Percentiles rank a stretch among this genome's conserved stretches.
phyloP scores from a whole-genome alignment of 768 basidiomycete species.

The Coprinopsis cinerea region DNA sequence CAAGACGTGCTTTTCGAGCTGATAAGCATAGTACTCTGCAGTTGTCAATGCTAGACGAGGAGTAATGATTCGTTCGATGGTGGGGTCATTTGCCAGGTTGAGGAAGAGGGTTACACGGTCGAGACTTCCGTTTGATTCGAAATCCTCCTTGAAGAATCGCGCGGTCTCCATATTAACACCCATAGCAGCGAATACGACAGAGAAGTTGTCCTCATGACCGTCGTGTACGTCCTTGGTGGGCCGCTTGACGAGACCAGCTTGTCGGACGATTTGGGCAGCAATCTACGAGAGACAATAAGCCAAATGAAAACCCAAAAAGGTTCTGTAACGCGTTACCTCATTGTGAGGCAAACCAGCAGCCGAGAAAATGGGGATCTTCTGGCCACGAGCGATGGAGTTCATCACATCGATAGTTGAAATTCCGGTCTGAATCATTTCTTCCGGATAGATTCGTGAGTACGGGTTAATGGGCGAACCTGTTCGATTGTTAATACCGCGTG shows the following conservation, averaged over 20 bases:
- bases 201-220: slow-evolving; percentile 99
- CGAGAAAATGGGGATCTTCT: slow-evolving; percentile 99
- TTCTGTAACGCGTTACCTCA: slow-evolving; percentile 51
- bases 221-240: slow-evolving; percentile 98
- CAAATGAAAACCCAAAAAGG: slow-evolving; percentile 4
- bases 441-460: slow-evolving; percentile 97
- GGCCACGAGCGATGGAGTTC: slow-evolving; percentile 99
- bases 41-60: slow-evolving; percentile 97
- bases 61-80: slow-evolving; percentile 99
- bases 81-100: slow-evolving; percentile 98
- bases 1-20: slow-evolving; percentile 98
- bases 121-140: slow-evolving; percentile 96
- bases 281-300: slow-evolving; percentile 49
- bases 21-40: slow-evolving; percentile 99
- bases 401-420: slow-evolving; percentile 97
- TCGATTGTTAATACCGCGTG: neutral
- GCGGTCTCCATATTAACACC: slow-evolving; percentile 99
- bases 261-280: slow-evolving; percentile 99
- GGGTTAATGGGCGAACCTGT: slow-evolving; percentile 96
- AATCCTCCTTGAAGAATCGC: slow-evolving; percentile 99
- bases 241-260: slow-evolving; percentile 94
- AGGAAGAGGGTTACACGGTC: slow-evolving; percentile 98
- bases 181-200: slow-evolving; percentile 99
- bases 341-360: slow-evolving; percentile 99
- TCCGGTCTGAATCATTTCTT: slow-evolving; percentile 99